These are phyloP conservation scores for Cubamyces lactineus DNA, from an alignment of 768 basidiomycete genomes.

Conservation along the genomic window DNA sequence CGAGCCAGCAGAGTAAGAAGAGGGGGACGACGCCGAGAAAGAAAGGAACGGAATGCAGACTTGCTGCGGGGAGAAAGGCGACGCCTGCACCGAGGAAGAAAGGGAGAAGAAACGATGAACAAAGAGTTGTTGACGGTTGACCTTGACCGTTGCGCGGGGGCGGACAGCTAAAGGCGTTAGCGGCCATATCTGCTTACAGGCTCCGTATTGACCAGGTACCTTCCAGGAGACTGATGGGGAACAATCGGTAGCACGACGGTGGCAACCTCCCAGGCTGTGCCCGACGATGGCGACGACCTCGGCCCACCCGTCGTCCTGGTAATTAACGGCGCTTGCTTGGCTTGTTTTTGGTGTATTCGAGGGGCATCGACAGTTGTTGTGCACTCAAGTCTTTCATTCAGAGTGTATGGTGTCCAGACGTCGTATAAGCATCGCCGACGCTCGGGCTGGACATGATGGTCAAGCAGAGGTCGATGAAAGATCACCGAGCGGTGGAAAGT, in stretches of 20 bases:
- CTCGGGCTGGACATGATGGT: no score
- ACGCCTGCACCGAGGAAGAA: conserved; percentile 37
- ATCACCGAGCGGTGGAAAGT: no score
- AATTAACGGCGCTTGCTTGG: conserved; percentile 13
- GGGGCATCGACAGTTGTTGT: not conserved
- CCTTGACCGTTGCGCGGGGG: conserved; percentile 7
- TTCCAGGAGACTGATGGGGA: conserved; percentile 8
- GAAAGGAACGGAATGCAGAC: conserved; percentile 55
- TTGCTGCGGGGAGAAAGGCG: conserved; percentile 41
- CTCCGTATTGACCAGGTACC: conserved; percentile 1
- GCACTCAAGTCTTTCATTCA: no score
- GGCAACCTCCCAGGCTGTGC: conserved; percentile 23
- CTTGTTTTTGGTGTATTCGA: not conserved
- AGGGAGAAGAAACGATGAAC: conserved; percentile 8
- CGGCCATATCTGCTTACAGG: not conserved
- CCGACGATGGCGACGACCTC: conserved; percentile 15
- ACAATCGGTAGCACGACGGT: conserved; percentile 21
- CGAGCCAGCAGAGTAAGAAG: conserved; percentile 25
- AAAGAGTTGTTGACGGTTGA: conserved; percentile 19
- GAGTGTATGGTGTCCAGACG: no score
- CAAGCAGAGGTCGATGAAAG: no score
- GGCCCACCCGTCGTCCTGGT: conserved; percentile 20
- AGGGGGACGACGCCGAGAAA: conserved; percentile 25
- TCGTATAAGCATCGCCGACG: no score
- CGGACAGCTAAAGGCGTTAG: not conserved